Evolutionary conservation across 2,329 filamentous ascomycete species (phyloP).

Genomic region (Gnomoniopsis sp.): DNA sequence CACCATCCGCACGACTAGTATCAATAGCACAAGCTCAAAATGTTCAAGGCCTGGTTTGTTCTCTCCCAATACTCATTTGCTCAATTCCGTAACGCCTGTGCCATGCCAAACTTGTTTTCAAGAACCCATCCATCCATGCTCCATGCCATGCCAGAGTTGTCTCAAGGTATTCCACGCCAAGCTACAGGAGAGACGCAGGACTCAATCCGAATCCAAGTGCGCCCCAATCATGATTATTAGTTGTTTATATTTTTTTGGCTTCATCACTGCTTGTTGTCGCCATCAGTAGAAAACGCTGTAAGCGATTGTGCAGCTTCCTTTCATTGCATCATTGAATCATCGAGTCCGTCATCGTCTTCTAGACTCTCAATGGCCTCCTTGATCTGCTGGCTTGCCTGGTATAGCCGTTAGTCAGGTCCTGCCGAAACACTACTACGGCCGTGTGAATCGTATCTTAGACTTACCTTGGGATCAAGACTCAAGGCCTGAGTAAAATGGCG

Average conservation of each 20-base stretch:
- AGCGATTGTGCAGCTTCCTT: background rate
- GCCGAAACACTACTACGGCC: background rate
- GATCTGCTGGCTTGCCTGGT: constrained; percentile 83
- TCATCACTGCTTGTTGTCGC: background rate
- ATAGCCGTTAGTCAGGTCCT: background rate
- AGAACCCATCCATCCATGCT: constrained; percentile 5
- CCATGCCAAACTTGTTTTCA: constrained; percentile 5
- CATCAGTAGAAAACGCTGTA: background rate
- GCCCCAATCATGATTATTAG: background rate
- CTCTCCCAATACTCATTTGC: background rate
- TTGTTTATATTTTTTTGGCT: background rate
- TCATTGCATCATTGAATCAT: constrained; percentile 61
- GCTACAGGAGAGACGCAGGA: background rate
- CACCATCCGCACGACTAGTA: background rate
- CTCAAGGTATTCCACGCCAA: background rate
- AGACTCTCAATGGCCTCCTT: constrained; percentile 95
- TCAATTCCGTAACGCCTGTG: constrained; percentile 3
- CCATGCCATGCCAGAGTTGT: constrained; percentile 10
- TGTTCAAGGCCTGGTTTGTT: background rate
- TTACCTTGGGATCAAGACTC: constrained; percentile 93
- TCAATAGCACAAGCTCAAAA: background rate
- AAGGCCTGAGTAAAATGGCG: constrained; percentile 91
- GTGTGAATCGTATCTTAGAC: constrained; percentile 22
- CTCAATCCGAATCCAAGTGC: background rate
- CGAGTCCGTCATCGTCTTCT: constrained; percentile 73